Evolutionary conservation across 805 yeast species (phyloP).

Genomic region (Maudiozyma pseudohumilis): DNA sequence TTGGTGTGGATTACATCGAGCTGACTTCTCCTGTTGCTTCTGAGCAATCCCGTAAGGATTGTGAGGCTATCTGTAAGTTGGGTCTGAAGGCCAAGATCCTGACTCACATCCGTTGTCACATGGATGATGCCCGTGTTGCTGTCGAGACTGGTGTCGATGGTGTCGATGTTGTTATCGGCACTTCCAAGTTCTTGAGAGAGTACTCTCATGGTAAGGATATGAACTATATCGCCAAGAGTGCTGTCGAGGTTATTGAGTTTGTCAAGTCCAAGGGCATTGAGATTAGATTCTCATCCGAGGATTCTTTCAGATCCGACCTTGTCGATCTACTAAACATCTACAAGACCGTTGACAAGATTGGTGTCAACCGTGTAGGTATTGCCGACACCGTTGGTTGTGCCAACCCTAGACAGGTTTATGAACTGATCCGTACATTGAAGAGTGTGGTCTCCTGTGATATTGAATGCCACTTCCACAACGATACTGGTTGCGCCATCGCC

Average conservation of each 20-base stretch:
- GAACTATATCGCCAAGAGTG: constrained; percentile 93
- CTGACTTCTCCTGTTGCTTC: constrained; percentile 98
- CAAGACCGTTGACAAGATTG: constrained; percentile 92
- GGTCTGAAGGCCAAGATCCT: constrained; percentile 95
- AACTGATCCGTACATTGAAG: constrained; percentile 84
- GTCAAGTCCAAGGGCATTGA: constrained; percentile 95
- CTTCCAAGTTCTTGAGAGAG: constrained; percentile 88
- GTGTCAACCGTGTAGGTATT: constrained; percentile 97
- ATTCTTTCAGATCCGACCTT: constrained; percentile 92
- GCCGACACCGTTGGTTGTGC: constrained; percentile 99
- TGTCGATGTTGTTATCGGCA: constrained; percentile 96
- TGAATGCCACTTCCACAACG: constrained; percentile 98
- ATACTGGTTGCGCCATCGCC: constrained; percentile 98
- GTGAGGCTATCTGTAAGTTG: constrained; percentile 96
- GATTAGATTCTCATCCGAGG: constrained; percentile 93
- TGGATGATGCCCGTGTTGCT: constrained; percentile 96
- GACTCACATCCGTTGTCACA: constrained; percentile 95
- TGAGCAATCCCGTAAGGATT: constrained; percentile 84
- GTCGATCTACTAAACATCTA: constrained; percentile 92
- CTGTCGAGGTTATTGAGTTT: constrained; percentile 92
- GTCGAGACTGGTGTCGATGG: constrained; percentile 99
- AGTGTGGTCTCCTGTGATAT: constrained; percentile 93
- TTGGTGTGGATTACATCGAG: constrained; percentile 97
- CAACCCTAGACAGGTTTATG: constrained; percentile 97
- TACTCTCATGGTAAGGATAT: constrained; percentile 97